Evolutionary conservation across 2,329 filamentous ascomycete species (phyloP), one percentile per base, ranked within the genome.

Genomic region (Ilyonectria destructans): DNA sequence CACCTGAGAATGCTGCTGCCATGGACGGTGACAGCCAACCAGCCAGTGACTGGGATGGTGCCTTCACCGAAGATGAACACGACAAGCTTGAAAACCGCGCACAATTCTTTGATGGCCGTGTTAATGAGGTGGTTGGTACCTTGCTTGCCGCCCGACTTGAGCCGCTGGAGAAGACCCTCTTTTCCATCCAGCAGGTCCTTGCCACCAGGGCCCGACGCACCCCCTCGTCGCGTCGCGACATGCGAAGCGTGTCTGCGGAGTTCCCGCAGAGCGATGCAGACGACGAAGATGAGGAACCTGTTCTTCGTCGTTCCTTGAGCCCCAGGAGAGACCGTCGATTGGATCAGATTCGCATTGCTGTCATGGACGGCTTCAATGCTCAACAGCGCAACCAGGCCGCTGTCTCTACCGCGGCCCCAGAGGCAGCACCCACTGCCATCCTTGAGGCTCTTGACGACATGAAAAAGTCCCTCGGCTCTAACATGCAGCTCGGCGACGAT

Each of bases 31-130:
- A 88, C 31, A 90, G 89, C 69, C 84, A 91, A 17, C 90, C 92
- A 26, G 88, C 91, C 67, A 98, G 95, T 78, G 96, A 98, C 80
- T 99, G 96, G 96, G 95, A 97, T 77, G 92, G 92, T 77, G 90
- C 92, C 54, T 91, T 98, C 69, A 92, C 92, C 10, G 93, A 94
- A 19, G 91, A 92, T 37, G 93, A 97, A 76, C 94, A 97, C 66
- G 89, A 90, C 58, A 97, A 97, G 81, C 85, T 98, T 63, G 90
- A 93, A 71, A 90, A 91, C 60, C 90, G 95, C 55, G 93, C 93
- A 70, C 89, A 90, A 54, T 98, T 97, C 86, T 98, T 98, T 76
- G 95, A 98, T 77, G 92, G 90, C 54, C 95, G 93, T 77, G 93
- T 99, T 70, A 95, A 97, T 78, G 90, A 94, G 58, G 83, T 98